Conservation (phyloP, 768 basidiomycete species). For the Boletus tylopilopsis region DNA sequence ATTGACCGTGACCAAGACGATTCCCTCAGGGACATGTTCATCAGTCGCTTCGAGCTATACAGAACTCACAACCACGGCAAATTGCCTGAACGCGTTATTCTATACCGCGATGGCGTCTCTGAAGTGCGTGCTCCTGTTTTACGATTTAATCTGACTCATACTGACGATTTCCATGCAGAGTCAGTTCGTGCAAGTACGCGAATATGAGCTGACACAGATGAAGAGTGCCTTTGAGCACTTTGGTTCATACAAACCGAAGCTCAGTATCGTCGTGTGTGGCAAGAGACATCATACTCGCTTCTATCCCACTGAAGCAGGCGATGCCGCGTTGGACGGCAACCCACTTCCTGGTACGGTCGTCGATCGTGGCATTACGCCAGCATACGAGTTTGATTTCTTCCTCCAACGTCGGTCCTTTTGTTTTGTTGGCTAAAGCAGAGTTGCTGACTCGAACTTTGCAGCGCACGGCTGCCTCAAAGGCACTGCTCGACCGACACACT, state of each 20-base stretch:
- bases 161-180: constrained; percentile 29
- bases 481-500: constrained; percentile 49
- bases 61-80: constrained; percentile 27
- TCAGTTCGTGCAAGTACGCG: constrained; percentile 44
- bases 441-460: neutral
- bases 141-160: neutral
- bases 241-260: constrained; percentile 40
- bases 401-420: constrained; percentile 38
- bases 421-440: neutral
- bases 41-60: constrained; percentile 42
- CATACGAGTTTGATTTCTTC: constrained; percentile 55
- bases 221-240: constrained; percentile 39
- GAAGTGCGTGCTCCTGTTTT: constrained; percentile 45
- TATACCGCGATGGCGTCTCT: constrained; percentile 72
- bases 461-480: constrained; percentile 43
- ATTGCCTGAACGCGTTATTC: constrained; percentile 43
- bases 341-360: constrained; percentile 54
- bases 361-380: constrained; percentile 50
- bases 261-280: constrained; percentile 53
- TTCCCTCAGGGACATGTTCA: constrained; percentile 44
- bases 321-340: constrained; percentile 44
- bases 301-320: constrained; percentile 39
- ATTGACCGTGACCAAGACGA: constrained; percentile 22
- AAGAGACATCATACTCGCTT: constrained; percentile 57
- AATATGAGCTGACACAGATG: constrained; percentile 41